Evolutionary conservation across 305 asterid genomes (phyloP), one percentile per base, ranked within the genome.

Genomic region (Plantago coronopus): DNA sequence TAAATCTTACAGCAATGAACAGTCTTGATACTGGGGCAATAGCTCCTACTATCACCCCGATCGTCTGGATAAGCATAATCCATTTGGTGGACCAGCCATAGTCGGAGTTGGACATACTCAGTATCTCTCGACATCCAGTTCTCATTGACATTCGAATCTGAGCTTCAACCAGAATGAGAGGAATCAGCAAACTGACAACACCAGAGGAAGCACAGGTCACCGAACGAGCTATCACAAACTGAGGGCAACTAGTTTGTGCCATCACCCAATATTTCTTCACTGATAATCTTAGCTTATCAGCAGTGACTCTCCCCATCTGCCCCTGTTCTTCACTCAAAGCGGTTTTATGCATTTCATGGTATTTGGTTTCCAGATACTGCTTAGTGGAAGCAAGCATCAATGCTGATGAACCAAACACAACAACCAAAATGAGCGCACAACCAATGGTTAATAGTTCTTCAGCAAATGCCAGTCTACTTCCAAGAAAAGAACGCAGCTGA

Each of bases 261-360:
- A 75, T 71, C 60, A 67, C 54, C 77, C 73, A 77, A 17, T 74
- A 71, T 13, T 42, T 70, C 20, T 9, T 64, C 55, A 77, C 64
- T 5, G 1, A 15, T 5, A 13, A 5, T 48, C 43, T 71, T 6
- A 61, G 62, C 12, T 53, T 43, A 27, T 53, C 65, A 31, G 21
- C 2, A 0, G 20, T 17, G 11, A 58, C 29, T 20, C 16, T 7
- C 5, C 7, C 62, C 4, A 17, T 25, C 27, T 31, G 43, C 4
- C 0, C 17, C 40, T 44, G 34, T 13, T 59, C 17, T 8, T 38
- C 40, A 17, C 17, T 51, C 17, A 17, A 38, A 13, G 31, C 62
- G 2, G 17, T 10, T 37, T 46, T 51, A 40, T 62, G 66, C 70
- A 64, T 64, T 8, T 69, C 77, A 0, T 38, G 54, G n/a, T 59